Evolutionary conservation across 176 grass and related monocot genomes (phyloP).

Genomic region (Phoenix dactylifera): DNA sequence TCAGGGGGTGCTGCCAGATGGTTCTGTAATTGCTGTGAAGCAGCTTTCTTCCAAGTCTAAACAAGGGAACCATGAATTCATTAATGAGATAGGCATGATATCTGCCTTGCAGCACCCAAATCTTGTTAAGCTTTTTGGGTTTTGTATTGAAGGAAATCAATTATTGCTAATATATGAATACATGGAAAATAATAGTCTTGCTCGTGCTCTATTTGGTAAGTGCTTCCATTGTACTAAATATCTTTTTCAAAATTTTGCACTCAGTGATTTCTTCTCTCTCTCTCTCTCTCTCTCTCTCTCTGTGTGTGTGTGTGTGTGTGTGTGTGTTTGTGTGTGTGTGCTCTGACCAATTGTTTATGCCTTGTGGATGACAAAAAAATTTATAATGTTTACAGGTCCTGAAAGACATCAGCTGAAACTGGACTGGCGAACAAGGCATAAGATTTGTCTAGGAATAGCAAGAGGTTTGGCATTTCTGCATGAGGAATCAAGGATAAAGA

Average conservation of each 20-base stretch:
- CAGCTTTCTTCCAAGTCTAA: constrained; percentile 15
- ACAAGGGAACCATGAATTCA: not conserved
- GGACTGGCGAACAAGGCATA: constrained; percentile 55
- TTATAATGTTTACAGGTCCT: constrained; percentile 25
- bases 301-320: not conserved
- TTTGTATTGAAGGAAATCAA: constrained; percentile 2
- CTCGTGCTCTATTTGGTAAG: constrained; percentile 5
- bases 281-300: too few species aligned
- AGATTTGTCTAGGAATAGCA: constrained; percentile 69
- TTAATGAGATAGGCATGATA: not conserved
- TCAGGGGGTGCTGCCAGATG: constrained; percentile 11
- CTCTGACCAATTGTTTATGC: too few species aligned
- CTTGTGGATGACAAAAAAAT: not conserved
- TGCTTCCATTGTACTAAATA: not conserved
- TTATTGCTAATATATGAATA: constrained; percentile 14
- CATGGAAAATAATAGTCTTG: constrained; percentile 18
- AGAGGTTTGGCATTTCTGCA: constrained; percentile 73
- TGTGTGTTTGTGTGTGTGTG: not conserved
- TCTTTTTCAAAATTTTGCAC: not conserved
- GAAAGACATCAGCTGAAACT: constrained; percentile 45
- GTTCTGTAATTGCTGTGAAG: constrained; percentile 15
- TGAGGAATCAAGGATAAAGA: constrained; percentile 15
- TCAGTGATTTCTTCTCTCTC: not conserved
- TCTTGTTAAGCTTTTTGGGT: constrained; percentile 6
- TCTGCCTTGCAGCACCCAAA: constrained; percentile 11